Evolutionary conservation across 106 monocot species (phyloP), one percentile per base, ranked within the genome.

Genomic region (Acorus gramineus): DNA sequence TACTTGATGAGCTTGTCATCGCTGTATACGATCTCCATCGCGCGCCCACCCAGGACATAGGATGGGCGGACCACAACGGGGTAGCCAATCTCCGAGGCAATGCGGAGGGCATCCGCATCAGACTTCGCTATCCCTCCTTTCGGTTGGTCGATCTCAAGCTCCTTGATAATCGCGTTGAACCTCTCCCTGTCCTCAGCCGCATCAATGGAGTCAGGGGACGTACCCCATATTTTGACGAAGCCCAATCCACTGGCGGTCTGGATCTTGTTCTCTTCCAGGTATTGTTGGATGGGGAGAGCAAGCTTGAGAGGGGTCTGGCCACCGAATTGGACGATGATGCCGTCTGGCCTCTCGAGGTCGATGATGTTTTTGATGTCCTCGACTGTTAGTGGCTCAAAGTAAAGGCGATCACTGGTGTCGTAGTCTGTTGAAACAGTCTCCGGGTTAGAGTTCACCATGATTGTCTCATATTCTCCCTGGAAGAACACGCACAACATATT

Each of bases 401-500:
- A 96, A 44, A 96, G 65, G 50, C 96, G 75, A 57, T 96, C 91
- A 65, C 96, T 96, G 44, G 96, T 91, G 74, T 96, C 96, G 50
- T 96, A 96, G 76, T 96, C 96, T 6, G 96, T 96, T 8, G 96
- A 96, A 5, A 96, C 96, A 5, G 96, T 96, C 67, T 96, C 96
- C 28, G 96, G 96, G 65, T 96, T 96, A 55, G 96, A 96, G 69
- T 96, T 96, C 96, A 96, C 83, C 96, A 96, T 96, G 28, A 96
- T 96, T 56, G 96, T 91, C 66, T 96, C 96, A 66, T 82, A 91
- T 56, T 84, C 96, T 67, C 55, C 80, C 95, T 96, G 77, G 57
- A 62, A 59, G n/a, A 4, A 63, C 13, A 49, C 28, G 1, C 28
- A 28, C 28, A 28, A 28, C 28, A 28, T 28, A 28, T 28, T 28